These are phyloP conservation scores for Penicillium coffeae DNA, from an alignment of 495 filamentous ascomycete genomes.

Conservation along the genomic window DNA sequence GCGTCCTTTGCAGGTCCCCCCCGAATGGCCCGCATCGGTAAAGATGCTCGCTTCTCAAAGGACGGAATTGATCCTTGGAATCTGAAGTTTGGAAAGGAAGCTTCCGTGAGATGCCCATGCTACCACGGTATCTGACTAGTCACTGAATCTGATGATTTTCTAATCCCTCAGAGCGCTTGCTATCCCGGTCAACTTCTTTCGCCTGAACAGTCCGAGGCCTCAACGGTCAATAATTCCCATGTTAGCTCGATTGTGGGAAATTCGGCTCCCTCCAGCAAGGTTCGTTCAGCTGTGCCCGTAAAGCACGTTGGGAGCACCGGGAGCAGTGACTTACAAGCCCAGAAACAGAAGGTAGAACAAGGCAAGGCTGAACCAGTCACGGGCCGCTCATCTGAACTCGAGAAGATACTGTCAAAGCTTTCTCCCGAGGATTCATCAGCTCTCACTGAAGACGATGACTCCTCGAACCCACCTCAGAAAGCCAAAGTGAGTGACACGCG, in stretches of 20 bases:
- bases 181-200: constrained; percentile 19
- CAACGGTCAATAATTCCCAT: constrained; percentile 39
- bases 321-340: constrained; percentile 36
- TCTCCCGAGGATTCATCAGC: constrained; percentile 25
- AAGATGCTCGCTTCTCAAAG: constrained; percentile 16
- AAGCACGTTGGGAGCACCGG: background rate
- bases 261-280: constrained; percentile 32
- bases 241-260: constrained; percentile 12
- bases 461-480: constrained; percentile 51
- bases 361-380: constrained; percentile 20
- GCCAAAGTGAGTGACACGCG: constrained; percentile 53
- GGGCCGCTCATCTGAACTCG: constrained; percentile 31
- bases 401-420: constrained; percentile 36
- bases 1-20: constrained; percentile 25
- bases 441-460: constrained; percentile 43
- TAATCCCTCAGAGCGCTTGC: background rate
- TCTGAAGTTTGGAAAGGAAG: constrained; percentile 21
- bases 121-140: background rate
- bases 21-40: constrained; percentile 18
- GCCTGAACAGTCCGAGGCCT: constrained; percentile 33
- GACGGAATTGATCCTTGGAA: constrained; percentile 15
- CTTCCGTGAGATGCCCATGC: constrained; percentile 23
- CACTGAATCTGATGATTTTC: background rate
- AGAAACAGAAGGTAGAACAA: constrained; percentile 53
- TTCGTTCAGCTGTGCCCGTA: constrained; percentile 13